A percentile compares a stretch with the other conserved stretches of the same genome.
phyloP scores from a whole-genome alignment of 495 filamentous ascomycete species.

The Penicillium egyptiacum region DNA sequence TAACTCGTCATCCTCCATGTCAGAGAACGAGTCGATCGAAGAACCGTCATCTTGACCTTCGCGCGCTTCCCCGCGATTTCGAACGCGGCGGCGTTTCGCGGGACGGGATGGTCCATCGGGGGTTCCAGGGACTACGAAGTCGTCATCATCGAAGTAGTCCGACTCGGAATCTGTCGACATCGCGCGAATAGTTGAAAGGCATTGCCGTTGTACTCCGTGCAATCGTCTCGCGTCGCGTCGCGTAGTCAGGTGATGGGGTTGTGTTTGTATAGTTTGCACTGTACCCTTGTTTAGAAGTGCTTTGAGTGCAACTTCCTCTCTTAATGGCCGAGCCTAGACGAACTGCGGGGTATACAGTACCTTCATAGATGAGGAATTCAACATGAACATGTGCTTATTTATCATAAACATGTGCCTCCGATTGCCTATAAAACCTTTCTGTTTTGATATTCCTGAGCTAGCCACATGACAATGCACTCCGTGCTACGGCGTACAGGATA shows the following conservation, averaged over 20 bases:
- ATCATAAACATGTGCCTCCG: not conserved
- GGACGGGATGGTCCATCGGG: slow-evolving; percentile 28
- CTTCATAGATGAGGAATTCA: not conserved
- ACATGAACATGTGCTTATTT: not conserved
- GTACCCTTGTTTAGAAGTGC: not conserved
- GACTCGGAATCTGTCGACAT: slow-evolving; percentile 29
- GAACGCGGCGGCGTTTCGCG: slow-evolving; percentile 40
- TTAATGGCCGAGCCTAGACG: not conserved
- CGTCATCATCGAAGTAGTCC: slow-evolving; percentile 32
- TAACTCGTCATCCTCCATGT: slow-evolving; percentile 26
- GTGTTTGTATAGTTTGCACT: slow-evolving; percentile 19
- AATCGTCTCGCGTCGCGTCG: slow-evolving; percentile 17
- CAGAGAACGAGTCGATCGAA: slow-evolving; percentile 26
- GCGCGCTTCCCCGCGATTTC: slow-evolving; percentile 8
- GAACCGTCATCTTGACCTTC: slow-evolving; percentile 18
- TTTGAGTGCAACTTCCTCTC: not conserved
- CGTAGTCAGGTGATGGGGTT: slow-evolving; percentile 17
- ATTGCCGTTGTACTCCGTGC: not conserved
- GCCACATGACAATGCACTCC: not conserved
- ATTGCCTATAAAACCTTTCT: not conserved
- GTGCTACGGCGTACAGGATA: not conserved
- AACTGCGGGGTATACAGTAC: not conserved
- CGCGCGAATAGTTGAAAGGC: slow-evolving; percentile 2
- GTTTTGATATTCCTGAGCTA: not conserved
- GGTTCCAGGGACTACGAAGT: slow-evolving; percentile 33